Evolutionary conservation across 148 eudicot genomes (phyloP), one percentile per base, ranked within the genome.

Genomic region (Drosera capensis): DNA sequence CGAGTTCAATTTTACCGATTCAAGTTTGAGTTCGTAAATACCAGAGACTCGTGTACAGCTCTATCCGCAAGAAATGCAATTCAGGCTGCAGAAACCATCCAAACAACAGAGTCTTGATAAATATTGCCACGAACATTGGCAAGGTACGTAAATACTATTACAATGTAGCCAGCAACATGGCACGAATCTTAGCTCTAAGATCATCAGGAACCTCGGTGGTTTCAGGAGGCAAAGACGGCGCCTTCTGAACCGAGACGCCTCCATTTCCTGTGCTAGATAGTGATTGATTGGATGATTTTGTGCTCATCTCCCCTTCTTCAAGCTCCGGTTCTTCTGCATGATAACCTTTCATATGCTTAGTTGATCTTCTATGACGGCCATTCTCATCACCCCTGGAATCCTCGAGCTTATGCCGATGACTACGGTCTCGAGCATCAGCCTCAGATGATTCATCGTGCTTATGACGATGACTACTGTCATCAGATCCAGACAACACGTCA

Each of bases 161-260:
- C 67, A 66, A 30, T 19, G 73, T 90, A 17, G 82, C 81, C 70
- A 80, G 64, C 65, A 85, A 66, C 99, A 90, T 85, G 43, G 95
- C 99, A 50, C 95, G 70, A 49, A 90, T 72, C 65, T 90, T 90
- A 60, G 95, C 99, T 58, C 95, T 78, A 30, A 90, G 82, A 41
- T 85, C 99, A 66, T 80, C 85, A 26, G 95, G 62, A 49, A 90
- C 82, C 52, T 71, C 85, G 14, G 90, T 72, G 14, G 78, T 39
- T 52, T 65, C 82, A 1, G 40, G 49, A 23, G 75, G 85, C 54
- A 71, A 71, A 54, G 93, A 71, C 30, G 84, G 17, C 14, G 63
- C 60, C 54, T 71, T 57, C 52, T 40, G 46, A 25, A 57, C 66
- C 45, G 45, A 14, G 86, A 73, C 24, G 66, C 61, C 67, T 80